Base-by-base conservation (phyloP, 1,284 basidiomycete genomes). In the Ganoderma lingzhi region DNA sequence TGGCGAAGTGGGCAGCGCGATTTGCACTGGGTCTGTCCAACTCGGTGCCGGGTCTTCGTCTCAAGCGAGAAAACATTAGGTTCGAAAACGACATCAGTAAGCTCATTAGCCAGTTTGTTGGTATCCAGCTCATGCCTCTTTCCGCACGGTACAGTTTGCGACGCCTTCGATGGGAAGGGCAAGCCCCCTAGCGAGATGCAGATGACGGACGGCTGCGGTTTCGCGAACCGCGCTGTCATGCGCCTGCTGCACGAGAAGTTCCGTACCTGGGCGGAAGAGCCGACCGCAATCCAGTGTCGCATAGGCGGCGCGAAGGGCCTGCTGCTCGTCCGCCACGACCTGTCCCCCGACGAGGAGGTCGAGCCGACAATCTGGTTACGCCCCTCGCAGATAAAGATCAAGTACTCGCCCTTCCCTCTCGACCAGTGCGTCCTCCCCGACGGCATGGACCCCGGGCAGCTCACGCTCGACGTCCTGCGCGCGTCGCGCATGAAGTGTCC, bases 171-270 rank as follows among this genome's bases (percentile, higher is more conserved):
- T 1, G 70, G 70, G 0, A n/a, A 37, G 0, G 76, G 76, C 0
- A 79, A 80, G 65, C 76, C 76, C 2, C 77, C 81, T 0, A 77
- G 75, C 48, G 78, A 82, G 60, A 77, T 80, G 73, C 76, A 80
- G 28, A 84, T 86, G 82, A 85, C 84, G 0, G 84, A 86, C 66
- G 84, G 85, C 0, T 84, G 82, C 67, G 85, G 85, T 0, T 71
- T 82, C 32, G 78, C 80, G 0, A 84, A 81, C 62, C 70, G 74
- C 1, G 74, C 76, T 0, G 75, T 81, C 3, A 76, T 83, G 53
- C 61, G 76, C 6, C 32, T 51, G 0, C 65, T 85, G 0, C 69
- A 77, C n/a, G 66, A 78, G 0, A 76, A 72, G 35, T 77, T 78
- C n/a, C 44, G 51, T 0, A 58, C 76, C 0, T 81, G 81, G 77